Conservation (phyloP, 345 rosid genomes). For the Cochlearia excelsa region DNA sequence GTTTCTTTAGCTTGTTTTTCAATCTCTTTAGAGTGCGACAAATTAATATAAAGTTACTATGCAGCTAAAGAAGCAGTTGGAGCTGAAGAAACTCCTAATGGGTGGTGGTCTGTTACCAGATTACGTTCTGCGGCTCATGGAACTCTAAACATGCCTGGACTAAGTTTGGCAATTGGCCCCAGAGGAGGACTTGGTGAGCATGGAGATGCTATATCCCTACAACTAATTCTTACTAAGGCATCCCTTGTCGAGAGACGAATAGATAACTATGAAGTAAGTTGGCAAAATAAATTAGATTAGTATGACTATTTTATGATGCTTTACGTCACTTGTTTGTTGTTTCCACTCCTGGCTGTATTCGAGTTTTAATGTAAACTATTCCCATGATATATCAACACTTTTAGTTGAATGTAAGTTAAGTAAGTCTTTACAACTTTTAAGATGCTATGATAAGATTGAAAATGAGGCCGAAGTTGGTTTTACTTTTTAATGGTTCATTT, state of each 20-base stretch:
- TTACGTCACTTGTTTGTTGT: background rate
- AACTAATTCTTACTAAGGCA: slow-evolving; percentile 78
- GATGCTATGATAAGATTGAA: slow-evolving; percentile 14
- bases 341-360: background rate
- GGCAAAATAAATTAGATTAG: slow-evolving; percentile 27
- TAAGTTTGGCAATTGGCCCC: slow-evolving; percentile 81
- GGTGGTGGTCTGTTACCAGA: slow-evolving; percentile 90
- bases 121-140: slow-evolving; percentile 94
- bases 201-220: slow-evolving; percentile 90
- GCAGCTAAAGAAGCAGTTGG: slow-evolving; percentile 92
- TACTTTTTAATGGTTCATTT: slow-evolving; percentile 15
- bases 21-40: slow-evolving; percentile 1
- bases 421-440: slow-evolving; percentile 1
- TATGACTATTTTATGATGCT: slow-evolving; percentile 6
- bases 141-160: slow-evolving; percentile 75
- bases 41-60: slow-evolving; percentile 20
- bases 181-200: slow-evolving; percentile 97
- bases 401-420: slow-evolving; percentile 8
- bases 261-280: slow-evolving; percentile 99
- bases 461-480: slow-evolving; percentile 20
- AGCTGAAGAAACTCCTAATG: slow-evolving; percentile 86
- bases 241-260: slow-evolving; percentile 97
- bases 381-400: slow-evolving; percentile 9
- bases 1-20: slow-evolving; percentile 7
- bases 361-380: background rate